These are phyloP conservation scores for Neophaeococcomyces aloes DNA, from an alignment of 2,329 filamentous ascomycete species.

Conservation along the genomic window DNA sequence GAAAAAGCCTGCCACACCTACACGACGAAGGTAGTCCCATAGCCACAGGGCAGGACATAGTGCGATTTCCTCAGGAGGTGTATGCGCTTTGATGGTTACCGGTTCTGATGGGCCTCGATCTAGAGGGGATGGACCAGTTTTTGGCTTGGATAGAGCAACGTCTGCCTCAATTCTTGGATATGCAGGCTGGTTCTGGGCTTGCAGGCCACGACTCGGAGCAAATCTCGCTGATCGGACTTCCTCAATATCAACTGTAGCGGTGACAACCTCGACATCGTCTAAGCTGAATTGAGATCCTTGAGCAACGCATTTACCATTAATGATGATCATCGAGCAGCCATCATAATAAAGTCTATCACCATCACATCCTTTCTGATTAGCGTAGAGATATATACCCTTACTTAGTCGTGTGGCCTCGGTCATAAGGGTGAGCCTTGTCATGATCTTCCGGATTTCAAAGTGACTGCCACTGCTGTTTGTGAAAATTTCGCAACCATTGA, in stretches of 20 bases:
- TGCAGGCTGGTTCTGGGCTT: conserved; percentile 27
- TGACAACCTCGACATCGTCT: conserved; percentile 53
- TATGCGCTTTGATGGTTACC: conserved; percentile 44
- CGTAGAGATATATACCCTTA: conserved; percentile 45
- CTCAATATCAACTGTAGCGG: conserved; percentile 59
- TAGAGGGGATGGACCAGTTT: conserved; percentile 35
- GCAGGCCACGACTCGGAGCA: conserved; percentile 29
- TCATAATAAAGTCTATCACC: conserved; percentile 48
- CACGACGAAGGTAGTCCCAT: conserved; percentile 37
- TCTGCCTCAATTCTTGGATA: conserved; percentile 40
- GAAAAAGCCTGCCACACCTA: conserved; percentile 29
- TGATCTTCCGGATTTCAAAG: conserved; percentile 56
- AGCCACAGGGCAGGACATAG: conserved; percentile 52
- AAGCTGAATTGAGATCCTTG: conserved; percentile 23
- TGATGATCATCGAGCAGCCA: conserved; percentile 19
- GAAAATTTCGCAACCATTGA: conserved; percentile 62
- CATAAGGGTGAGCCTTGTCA: conserved; percentile 55
- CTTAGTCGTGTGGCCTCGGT: conserved; percentile 46
- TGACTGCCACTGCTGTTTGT: conserved; percentile 62
- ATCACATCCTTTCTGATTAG: conserved; percentile 51
- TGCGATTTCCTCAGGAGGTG: conserved; percentile 58
- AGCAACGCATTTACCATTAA: conserved; percentile 23
- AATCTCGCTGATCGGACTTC: conserved; percentile 52
- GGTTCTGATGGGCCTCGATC: conserved; percentile 33
- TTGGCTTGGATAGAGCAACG: conserved; percentile 25